Percentiles rank a stretch among this genome's conserved stretches.
Conservation (phyloP, 1,139 yeast species). For the Diutina rugosa region DNA sequence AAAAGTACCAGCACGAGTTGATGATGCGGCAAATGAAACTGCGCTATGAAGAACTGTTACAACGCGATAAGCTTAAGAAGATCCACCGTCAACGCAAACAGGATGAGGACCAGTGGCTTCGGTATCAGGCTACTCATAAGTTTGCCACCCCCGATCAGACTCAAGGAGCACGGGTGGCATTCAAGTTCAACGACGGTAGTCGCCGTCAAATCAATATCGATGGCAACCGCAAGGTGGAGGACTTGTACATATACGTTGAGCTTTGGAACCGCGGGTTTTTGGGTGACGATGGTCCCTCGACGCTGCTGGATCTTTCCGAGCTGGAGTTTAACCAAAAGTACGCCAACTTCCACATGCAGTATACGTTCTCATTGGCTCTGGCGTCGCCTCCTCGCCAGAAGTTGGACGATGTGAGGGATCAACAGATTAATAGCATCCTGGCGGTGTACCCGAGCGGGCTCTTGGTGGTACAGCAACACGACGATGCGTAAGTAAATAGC, state of each 20-base stretch:
- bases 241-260: conserved; percentile 50
- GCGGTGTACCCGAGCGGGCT: conserved; percentile 31
- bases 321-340: conserved; percentile 12
- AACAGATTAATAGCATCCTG: conserved; percentile 15
- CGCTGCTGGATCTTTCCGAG: conserved; percentile 31
- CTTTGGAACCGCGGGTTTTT: conserved; percentile 8
- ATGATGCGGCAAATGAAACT: conserved; percentile 65
- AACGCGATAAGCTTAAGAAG: conserved; percentile 34
- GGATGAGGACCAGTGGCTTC: conserved; percentile 16
- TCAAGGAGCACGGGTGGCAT: conserved; percentile 37
- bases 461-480: conserved; percentile 21
- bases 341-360: conserved; percentile 13
- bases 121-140: conserved; percentile 20
- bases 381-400: conserved; percentile 27
- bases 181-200: conserved; percentile 40
- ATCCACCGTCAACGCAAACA: conserved; percentile 13
- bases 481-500: background rate
- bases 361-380: conserved; percentile 20
- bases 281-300: conserved; percentile 12
- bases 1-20: conserved; percentile 44
- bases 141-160: conserved; percentile 5
- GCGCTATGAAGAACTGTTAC: conserved; percentile 62
- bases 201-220: conserved; percentile 37
- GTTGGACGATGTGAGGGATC: conserved; percentile 13
- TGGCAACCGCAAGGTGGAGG: conserved; percentile 33